Evolutionary conservation across 1,284 basidiomycete species (phyloP).

Genomic region (Caloboletus firmus): DNA sequence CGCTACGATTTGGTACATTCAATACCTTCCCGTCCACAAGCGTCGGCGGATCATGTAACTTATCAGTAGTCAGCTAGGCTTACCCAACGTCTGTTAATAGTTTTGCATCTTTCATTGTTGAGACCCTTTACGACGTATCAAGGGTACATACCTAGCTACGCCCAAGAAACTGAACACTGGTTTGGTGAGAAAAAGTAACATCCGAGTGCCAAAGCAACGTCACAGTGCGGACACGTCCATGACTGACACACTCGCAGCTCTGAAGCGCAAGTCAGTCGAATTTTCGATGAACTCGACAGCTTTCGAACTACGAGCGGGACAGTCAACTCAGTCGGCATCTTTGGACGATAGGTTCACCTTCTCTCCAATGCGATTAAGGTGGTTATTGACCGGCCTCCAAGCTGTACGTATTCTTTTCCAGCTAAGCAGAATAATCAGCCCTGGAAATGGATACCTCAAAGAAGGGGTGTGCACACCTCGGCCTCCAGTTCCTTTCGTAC

Average conservation of each 20-base stretch:
- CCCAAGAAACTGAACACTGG: neutral
- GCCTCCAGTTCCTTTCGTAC: conserved; percentile 71
- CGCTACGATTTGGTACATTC: neutral
- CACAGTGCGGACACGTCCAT: neutral
- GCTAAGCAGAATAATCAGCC: conserved; percentile 6
- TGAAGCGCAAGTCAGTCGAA: too few relatives aligned
- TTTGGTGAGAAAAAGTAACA: neutral
- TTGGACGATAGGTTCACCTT: neutral
- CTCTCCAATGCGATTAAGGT: neutral
- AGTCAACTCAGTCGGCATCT: neutral
- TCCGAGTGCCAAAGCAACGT: neutral
- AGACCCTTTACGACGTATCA: neutral
- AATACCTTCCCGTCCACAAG: neutral
- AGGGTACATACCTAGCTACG: neutral
- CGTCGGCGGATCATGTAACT: neutral
- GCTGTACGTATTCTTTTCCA: conserved; percentile 47
- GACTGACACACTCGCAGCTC: neutral
- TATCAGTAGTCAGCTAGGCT: neutral
- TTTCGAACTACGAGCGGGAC: neutral
- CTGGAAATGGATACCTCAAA: neutral
- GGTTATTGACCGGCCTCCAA: conserved; percentile 32
- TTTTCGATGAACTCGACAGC: neutral
- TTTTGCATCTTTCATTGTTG: neutral
- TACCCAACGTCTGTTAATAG: neutral
- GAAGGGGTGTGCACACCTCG: conserved; percentile 50